phyloP scores from a whole-genome alignment of 31 red algal species.

The Odonthalia washingtoniensis region DNA sequence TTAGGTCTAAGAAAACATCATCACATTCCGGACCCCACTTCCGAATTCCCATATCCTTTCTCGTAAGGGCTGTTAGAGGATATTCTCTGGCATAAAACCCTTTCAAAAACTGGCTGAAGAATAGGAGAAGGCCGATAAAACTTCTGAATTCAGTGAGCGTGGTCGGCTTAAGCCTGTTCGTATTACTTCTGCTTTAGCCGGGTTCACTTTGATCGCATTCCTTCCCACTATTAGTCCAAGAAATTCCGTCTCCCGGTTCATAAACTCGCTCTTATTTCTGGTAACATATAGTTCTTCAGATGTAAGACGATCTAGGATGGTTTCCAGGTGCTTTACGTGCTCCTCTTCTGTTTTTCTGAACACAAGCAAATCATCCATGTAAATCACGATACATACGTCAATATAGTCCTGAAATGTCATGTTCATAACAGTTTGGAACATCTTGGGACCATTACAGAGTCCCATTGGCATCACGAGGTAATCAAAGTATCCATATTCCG shows the following conservation, averaged over 20 bases:
- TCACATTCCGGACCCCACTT: not conserved
- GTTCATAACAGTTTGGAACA: not conserved
- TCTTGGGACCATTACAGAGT: not conserved
- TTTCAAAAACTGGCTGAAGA: not conserved
- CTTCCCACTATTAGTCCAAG: not conserved
- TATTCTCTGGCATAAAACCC: not conserved
- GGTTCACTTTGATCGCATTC: not conserved
- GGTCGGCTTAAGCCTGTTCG: not conserved
- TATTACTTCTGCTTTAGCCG: not conserved
- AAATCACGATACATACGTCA: not conserved
- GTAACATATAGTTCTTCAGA: not conserved
- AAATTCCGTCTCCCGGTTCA: not conserved
- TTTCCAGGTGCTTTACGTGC: not conserved
- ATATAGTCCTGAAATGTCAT: not conserved
- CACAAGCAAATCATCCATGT: not conserved
- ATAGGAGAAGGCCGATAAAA: not conserved
- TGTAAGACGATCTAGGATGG: not conserved
- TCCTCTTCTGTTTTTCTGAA: not conserved
- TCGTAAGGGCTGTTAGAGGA: not conserved
- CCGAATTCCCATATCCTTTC: not conserved
- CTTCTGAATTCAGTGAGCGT: not conserved
- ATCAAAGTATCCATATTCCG: not conserved
- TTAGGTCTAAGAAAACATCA: not conserved
- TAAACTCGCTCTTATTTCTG: not conserved
- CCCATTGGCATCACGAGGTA: not conserved